Base-by-base conservation (phyloP, 2,329 filamentous ascomycete species). In the Atkinsonella texensis region DNA sequence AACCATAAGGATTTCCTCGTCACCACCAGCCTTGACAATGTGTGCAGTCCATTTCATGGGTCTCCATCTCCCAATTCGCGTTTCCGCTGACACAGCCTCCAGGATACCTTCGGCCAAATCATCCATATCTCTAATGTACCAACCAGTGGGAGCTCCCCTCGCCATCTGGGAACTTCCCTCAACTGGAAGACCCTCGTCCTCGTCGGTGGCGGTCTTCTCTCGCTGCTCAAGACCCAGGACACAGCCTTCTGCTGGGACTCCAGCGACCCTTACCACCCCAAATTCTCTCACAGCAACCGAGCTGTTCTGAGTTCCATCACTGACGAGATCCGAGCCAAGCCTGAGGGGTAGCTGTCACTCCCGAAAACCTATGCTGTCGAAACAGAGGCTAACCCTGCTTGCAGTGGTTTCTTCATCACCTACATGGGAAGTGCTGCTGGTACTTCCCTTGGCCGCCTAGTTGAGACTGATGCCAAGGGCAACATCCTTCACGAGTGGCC, bases 401-500 rank as follows among this genome's bases (percentile, higher is more conserved):
- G 4, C 38, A 68, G 67, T 41, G 76, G 77, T 0, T 81, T 80
- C 65, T 79, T 77, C 61, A 77, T 81, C 57, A 81, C 78, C 3
- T 81, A 80, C 63, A 80, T 81, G 78, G 77, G 77, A 15, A 79
- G 71, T 53, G 78, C 79, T 6, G 68, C 75, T 0, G 79, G 79
- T 15, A 81, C 76, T 9, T 73, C 74, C 0, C 79, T 77, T 0
- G 80, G 79, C 6, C 76, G 78, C 35, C 71, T 83, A 1, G 69
- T 83, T 42, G 80, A 83, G 68, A 83, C 78, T 0, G 76, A 83
- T 56, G 72, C 70, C 38, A 59, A 74, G 44, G 78, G 77, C 56
- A 74, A 81, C 64, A 81, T 83, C 60, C 79, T 83, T 55, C 75
- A 78, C 59, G 75, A 83, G 62, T 81, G 74, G 72, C 80, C 79